Evolutionary conservation across 805 yeast species (phyloP), one percentile per base, ranked within the genome.

Genomic region (Wickerhamia fluorescens): DNA sequence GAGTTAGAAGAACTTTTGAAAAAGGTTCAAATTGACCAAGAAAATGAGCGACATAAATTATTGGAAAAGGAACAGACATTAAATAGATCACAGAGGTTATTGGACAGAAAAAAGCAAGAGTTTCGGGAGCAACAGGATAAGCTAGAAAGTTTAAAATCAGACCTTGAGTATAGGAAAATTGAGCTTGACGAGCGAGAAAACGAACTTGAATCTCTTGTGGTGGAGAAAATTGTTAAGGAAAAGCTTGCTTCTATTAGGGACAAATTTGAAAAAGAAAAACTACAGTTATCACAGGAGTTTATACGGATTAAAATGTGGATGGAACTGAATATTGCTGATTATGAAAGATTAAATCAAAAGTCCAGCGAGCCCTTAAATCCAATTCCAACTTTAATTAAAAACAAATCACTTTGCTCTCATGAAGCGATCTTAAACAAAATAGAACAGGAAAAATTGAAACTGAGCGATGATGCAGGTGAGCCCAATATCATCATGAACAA

Each of bases 141-240:
- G 8, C 18, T 31, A 25, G 30, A 31, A 10, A 6, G 14, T 8
- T 12, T 11, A 5, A 16, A 23, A 20, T 23, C 16, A 11, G 31
- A 28, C 11, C 27, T 35, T 6, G 37, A 38, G 16, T 27, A 22
- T n/a, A 25, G 30, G 7, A 26, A 17, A 20, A 23, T 17, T n/a
- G 39, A 41, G 10, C 30, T 38, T 10, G 25, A 28, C 5, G 35
- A 29, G 13, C 34, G 35, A 14, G 35, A 28, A 9, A 17, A 16
- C 6, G 36, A 34, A 18, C 16, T 38, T 6, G 24, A 30, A 20
- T 16, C 13, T 15, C 16, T 22, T 2, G 29, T 16, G 17, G 16
- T 24, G 6, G 16, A 27, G 14, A 27, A 18, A n/a, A 30, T 31
- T 11, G 16, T 40, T n/a, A 34, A 28, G 20, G 29, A 20, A 6